These are phyloP conservation scores for Globisporangium camurandrum DNA, from an alignment of 352 stramenopile species.

Conservation along the genomic window DNA sequence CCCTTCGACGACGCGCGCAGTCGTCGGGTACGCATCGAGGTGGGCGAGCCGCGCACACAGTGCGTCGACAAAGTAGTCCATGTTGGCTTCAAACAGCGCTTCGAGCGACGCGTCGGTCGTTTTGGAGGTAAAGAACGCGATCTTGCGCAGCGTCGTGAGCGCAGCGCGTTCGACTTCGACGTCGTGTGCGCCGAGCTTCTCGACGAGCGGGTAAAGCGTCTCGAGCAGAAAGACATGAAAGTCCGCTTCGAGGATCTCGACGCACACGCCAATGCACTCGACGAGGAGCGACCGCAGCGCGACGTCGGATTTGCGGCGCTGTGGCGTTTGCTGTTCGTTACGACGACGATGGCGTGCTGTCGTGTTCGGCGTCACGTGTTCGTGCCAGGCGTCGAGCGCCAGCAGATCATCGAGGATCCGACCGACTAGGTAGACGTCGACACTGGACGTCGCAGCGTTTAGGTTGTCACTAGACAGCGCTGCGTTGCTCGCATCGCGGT, in stretches of 20 bases:
- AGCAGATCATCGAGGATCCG: constrained; percentile 74
- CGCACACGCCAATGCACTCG: constrained; percentile 69
- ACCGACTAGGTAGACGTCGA: constrained; percentile 57
- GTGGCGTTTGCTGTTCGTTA: not conserved
- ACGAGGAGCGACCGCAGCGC: constrained; percentile 57
- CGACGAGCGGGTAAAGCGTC: constrained; percentile 74
- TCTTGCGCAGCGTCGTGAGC: constrained; percentile 55
- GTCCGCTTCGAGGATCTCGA: constrained; percentile 40
- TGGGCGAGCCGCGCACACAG: constrained; percentile 64
- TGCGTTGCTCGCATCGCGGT: not conserved
- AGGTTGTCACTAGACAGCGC: not conserved
- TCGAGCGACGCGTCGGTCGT: constrained; percentile 50
- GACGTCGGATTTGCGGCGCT: constrained; percentile 11
- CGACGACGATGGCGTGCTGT: too few relatives aligned
- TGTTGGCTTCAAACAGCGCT: constrained; percentile 66
- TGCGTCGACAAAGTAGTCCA: constrained; percentile 86
- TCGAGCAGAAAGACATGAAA: constrained; percentile 66
- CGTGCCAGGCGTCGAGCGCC: constrained; percentile 32
- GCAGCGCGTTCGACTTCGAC: constrained; percentile 62
- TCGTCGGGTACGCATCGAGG: constrained; percentile 60
- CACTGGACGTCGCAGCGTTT: not conserved
- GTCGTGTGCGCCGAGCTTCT: constrained; percentile 60
- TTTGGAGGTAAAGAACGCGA: constrained; percentile 58
- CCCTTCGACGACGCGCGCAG: constrained; percentile 68
- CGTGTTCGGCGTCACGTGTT: constrained; percentile 1